These are phyloP conservation scores for Sesbania bispinosa DNA, from an alignment of 306 rosid genomes.

Conservation along the genomic window DNA sequence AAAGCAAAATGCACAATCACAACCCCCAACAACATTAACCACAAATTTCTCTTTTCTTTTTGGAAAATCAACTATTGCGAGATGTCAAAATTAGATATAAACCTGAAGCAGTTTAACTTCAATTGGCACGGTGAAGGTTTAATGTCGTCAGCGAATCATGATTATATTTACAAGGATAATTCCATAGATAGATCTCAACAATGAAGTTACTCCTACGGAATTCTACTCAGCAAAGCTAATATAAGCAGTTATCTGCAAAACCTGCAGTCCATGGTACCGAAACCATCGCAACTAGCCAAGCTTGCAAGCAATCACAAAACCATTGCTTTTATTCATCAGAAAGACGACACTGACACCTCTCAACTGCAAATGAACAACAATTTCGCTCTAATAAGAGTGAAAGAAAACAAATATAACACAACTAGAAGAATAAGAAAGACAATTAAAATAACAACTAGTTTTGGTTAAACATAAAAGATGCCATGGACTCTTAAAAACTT, in stretches of 20 bases:
- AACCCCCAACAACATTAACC: no score
- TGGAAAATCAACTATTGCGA: no score
- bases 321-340: slow-evolving; percentile 41
- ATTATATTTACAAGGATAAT: slow-evolving; percentile 31
- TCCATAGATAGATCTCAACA: slow-evolving; percentile 24
- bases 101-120: neutral
- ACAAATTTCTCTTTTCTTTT: no score
- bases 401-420: slow-evolving; percentile 7
- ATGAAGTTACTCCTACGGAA: neutral
- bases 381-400: neutral
- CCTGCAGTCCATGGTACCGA: slow-evolving; percentile 35
- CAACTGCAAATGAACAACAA: slow-evolving; percentile 32
- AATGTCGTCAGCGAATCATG: slow-evolving; percentile 1
- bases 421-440: neutral
- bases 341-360: slow-evolving; percentile 17
- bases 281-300: slow-evolving; percentile 36
- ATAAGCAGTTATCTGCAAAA: slow-evolving; percentile 20
- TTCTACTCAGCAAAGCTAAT: slow-evolving; percentile 17
- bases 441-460: neutral
- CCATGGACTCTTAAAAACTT: neutral
- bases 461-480: slow-evolving; percentile 3
- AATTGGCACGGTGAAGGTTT: neutral
- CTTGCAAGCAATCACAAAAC: slow-evolving; percentile 24
- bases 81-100: neutral
- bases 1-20: no score